Evolutionary conservation across 2,329 filamentous ascomycete genomes (phyloP).

Genomic region (Alternaria brassicae): DNA sequence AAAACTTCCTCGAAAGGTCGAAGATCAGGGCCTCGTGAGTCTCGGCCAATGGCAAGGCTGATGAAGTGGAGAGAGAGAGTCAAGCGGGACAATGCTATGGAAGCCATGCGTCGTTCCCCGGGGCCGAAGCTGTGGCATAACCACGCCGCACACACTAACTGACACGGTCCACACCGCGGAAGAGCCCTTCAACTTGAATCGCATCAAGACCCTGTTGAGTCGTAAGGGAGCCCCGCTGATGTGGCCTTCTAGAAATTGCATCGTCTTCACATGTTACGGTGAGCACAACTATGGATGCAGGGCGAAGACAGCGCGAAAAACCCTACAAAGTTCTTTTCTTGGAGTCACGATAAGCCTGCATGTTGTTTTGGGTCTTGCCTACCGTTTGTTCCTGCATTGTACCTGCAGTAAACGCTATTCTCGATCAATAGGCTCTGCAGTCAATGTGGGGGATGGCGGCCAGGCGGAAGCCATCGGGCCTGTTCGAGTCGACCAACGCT

Average conservation of each 20-base stretch:
- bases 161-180: constrained; percentile 30
- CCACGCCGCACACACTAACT: constrained; percentile 29
- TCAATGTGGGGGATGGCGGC: constrained; percentile 41
- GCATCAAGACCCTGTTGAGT: constrained; percentile 36
- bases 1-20: constrained; percentile 36
- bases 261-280: constrained; percentile 18
- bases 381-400: constrained; percentile 39
- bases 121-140: constrained; percentile 42
- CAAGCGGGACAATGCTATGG: constrained; percentile 42
- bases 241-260: constrained; percentile 45
- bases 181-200: constrained; percentile 41
- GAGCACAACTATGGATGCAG: constrained; percentile 12
- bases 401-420: constrained; percentile 50
- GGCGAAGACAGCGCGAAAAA: background rate
- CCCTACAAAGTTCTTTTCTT: constrained; percentile 23
- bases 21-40: constrained; percentile 46
- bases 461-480: constrained; percentile 35
- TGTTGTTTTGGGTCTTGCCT: constrained; percentile 21
- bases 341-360: constrained; percentile 27
- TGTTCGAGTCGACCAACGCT: constrained; percentile 33
- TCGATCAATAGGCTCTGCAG: constrained; percentile 32
- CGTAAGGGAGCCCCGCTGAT: constrained; percentile 34
- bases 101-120: constrained; percentile 50
- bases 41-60: constrained; percentile 47
- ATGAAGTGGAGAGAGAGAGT: constrained; percentile 39